These are phyloP conservation scores for Ceratocystis destructans DNA, from an alignment of 2,329 filamentous ascomycete genomes.

Conservation along the genomic window DNA sequence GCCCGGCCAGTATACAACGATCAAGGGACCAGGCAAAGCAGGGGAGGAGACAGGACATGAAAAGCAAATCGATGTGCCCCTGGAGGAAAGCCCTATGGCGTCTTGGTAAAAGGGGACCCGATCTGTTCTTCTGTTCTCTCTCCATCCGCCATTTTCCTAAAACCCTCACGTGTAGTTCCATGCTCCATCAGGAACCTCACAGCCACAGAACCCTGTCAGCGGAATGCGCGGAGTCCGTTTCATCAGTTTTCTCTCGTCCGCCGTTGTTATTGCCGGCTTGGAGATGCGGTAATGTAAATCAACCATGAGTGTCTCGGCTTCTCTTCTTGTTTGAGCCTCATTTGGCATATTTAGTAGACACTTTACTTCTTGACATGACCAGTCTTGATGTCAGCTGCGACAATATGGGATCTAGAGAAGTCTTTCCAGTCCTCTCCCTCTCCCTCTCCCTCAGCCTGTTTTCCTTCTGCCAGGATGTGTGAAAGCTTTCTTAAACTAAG, in stretches of 20 bases:
- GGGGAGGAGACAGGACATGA: too few relatives aligned
- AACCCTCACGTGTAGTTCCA: background rate
- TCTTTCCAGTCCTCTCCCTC: background rate
- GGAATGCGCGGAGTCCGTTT: background rate
- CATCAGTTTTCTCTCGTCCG: background rate
- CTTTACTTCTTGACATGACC: background rate
- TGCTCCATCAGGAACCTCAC: background rate
- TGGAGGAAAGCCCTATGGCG: too few relatives aligned
- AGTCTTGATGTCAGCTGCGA: background rate
- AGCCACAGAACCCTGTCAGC: background rate
- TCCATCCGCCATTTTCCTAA: background rate
- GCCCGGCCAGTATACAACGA: too few relatives aligned
- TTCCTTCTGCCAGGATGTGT: background rate
- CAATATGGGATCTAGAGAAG: background rate
- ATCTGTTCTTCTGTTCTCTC: background rate
- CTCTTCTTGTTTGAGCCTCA: background rate
- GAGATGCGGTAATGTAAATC: background rate
- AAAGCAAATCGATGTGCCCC: too few relatives aligned
- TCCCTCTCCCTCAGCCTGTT: background rate
- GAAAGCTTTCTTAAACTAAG: conserved; percentile 1
- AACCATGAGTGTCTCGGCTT: background rate
- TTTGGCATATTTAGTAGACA: background rate
- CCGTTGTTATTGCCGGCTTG: background rate
- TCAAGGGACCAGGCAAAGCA: too few relatives aligned
- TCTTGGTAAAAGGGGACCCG: background rate